Conservation (phyloP, 1,284 basidiomycete species). For the Ceratobasidium sp. region DNA sequence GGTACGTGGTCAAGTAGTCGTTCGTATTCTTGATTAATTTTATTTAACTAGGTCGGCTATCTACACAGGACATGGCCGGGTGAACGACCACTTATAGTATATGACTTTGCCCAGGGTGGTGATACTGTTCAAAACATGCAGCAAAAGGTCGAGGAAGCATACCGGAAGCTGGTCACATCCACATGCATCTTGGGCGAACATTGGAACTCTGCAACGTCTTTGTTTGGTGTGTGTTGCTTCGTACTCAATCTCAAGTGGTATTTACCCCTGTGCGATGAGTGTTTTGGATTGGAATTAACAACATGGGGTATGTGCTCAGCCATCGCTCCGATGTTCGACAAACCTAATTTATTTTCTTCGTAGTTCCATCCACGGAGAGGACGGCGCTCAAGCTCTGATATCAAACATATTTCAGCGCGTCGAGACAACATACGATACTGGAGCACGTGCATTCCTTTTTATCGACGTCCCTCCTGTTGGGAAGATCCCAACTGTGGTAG, state of each 20-base stretch:
- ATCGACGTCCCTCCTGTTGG: slow-evolving; percentile 43
- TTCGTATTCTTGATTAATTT: not conserved
- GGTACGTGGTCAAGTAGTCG: not conserved
- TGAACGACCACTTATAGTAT: slow-evolving; percentile 24
- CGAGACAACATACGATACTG: slow-evolving; percentile 41
- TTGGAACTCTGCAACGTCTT: slow-evolving; percentile 17
- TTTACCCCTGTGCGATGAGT: too few relatives aligned
- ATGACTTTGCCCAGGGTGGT: slow-evolving; percentile 40
- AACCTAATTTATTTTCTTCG: not conserved
- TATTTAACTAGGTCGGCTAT: slow-evolving; percentile 30
- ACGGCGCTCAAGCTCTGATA: not conserved
- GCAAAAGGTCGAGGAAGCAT: slow-evolving; percentile 10
- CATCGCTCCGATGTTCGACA: too few relatives aligned
- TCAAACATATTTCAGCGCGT: slow-evolving; percentile 37
- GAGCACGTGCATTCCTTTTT: slow-evolving; percentile 44
- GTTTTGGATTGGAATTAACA: slow-evolving; percentile 41
- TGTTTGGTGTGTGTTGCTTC: slow-evolving; percentile 23
- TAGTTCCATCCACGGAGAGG: not conserved
- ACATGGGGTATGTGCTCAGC: slow-evolving; percentile 14
- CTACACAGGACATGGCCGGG: slow-evolving; percentile 1
- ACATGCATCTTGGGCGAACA: slow-evolving; percentile 1
- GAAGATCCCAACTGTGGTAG: slow-evolving; percentile 39
- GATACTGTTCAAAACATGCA: slow-evolving; percentile 29
- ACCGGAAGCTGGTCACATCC: not conserved
- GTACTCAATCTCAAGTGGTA: too few relatives aligned